Conservation (phyloP, 768 basidiomycete species). For the Tylopilus rubrobrunneus region DNA sequence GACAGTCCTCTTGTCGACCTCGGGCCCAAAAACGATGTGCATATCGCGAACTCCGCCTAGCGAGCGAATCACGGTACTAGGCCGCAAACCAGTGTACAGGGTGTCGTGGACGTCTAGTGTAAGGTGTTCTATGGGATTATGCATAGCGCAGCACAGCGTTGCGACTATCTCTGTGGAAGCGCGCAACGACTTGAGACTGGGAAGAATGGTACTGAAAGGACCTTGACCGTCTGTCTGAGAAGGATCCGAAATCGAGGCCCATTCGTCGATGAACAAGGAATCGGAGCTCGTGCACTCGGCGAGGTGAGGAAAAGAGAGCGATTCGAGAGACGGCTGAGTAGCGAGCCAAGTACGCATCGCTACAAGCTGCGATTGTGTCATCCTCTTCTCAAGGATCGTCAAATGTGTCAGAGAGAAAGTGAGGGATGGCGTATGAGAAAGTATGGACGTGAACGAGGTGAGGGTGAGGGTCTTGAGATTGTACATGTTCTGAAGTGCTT, state of each 20-base stretch:
- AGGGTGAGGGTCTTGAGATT: slow-evolving; percentile 27
- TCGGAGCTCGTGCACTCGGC: slow-evolving; percentile 9
- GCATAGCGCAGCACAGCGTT: slow-evolving; percentile 16
- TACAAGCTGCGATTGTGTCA: slow-evolving; percentile 21
- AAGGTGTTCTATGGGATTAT: slow-evolving; percentile 18
- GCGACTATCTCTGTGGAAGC: slow-evolving; percentile 26
- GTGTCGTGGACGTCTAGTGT: slow-evolving; percentile 26
- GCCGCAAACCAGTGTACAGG: slow-evolving; percentile 28
- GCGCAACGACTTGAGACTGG: slow-evolving; percentile 23
- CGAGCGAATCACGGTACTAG: slow-evolving; percentile 24
- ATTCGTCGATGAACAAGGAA: slow-evolving; percentile 7
- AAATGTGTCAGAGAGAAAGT: slow-evolving; percentile 22
- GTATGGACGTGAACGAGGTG: slow-evolving; percentile 22
- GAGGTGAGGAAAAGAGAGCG: slow-evolving; percentile 26
- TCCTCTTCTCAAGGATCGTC: slow-evolving; percentile 25
- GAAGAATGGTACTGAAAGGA: slow-evolving; percentile 14
- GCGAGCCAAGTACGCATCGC: slow-evolving; percentile 22
- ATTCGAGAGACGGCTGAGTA: slow-evolving; percentile 25
- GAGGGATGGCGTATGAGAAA: slow-evolving; percentile 17
- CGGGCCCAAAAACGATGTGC: slow-evolving; percentile 28
- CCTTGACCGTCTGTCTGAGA: background rate
- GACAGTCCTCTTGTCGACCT: slow-evolving; percentile 31
- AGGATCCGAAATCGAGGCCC: background rate
- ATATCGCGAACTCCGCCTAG: slow-evolving; percentile 27
- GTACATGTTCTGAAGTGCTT: slow-evolving; percentile 28